Conservation (phyloP, 768 basidiomycete species). For the Mycena pura region DNA sequence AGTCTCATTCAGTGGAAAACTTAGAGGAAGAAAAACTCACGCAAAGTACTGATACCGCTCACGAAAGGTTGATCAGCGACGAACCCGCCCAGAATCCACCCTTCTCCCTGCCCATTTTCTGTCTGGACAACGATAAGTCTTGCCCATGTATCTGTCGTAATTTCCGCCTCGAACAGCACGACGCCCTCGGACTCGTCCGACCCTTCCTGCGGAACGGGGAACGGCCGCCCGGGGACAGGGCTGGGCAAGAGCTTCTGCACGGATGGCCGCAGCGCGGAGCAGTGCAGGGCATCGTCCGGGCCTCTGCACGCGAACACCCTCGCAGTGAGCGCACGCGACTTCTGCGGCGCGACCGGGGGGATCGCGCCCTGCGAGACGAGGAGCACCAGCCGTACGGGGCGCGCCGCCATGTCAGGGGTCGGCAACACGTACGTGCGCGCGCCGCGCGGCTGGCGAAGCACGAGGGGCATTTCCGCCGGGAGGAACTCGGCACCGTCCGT, state of each 20-base stretch:
- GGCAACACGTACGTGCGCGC: slow-evolving; percentile 61
- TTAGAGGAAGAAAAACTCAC: slow-evolving; percentile 46
- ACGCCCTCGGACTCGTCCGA: slow-evolving; percentile 78
- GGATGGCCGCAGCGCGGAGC: slow-evolving; percentile 49
- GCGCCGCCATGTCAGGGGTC: slow-evolving; percentile 32
- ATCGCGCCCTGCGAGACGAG: slow-evolving; percentile 70
- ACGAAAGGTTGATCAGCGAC: slow-evolving; percentile 39
- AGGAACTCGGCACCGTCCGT: slow-evolving; percentile 42
- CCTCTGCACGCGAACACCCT: slow-evolving; percentile 55
- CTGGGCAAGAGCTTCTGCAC: slow-evolving; percentile 69
- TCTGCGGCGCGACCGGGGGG: slow-evolving; percentile 55
- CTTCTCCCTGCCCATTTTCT: slow-evolving; percentile 55
- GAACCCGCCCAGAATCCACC: slow-evolving; percentile 70
- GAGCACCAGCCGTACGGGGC: slow-evolving; percentile 50
- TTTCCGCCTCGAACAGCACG: slow-evolving; percentile 63
- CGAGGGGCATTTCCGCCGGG: slow-evolving; percentile 43
- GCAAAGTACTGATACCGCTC: slow-evolving; percentile 42
- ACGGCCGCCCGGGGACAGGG: slow-evolving; percentile 56
- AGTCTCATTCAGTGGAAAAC: slow-evolving; percentile 6
- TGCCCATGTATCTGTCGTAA: slow-evolving; percentile 45
- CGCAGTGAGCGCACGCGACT: slow-evolving; percentile 49
- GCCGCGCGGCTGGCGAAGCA: slow-evolving; percentile 50
- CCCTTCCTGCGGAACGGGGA: slow-evolving; percentile 74
- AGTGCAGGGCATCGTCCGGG: slow-evolving; percentile 30
- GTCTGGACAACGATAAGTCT: slow-evolving; percentile 65